phyloP scores from a whole-genome alignment of 352 stramenopile genomes.

The Globisporangium lucens region DNA sequence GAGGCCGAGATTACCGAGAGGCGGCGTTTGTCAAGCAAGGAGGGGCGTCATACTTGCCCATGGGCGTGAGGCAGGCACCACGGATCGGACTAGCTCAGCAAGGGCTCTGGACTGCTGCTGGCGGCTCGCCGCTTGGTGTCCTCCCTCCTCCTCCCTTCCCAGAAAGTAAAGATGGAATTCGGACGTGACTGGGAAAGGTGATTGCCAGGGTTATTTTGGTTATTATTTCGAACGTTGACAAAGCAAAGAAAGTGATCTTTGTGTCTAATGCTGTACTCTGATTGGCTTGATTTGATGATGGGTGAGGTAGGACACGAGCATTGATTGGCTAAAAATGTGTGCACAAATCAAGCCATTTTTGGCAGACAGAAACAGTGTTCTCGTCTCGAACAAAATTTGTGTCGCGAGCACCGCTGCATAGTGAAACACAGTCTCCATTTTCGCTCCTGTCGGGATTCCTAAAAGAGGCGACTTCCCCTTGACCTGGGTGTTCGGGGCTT shows the following conservation, averaged over 20 bases:
- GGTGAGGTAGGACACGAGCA: neutral
- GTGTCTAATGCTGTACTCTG: neutral
- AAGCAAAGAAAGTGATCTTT: neutral
- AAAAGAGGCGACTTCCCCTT: no score
- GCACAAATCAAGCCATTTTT: no score
- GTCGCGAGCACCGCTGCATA: no score
- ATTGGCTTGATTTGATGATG: constrained; percentile 2
- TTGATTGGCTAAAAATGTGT: neutral
- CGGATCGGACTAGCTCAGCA: neutral
- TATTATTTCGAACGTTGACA: neutral
- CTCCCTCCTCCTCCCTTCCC: neutral
- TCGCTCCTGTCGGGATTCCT: no score
- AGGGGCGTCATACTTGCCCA: neutral
- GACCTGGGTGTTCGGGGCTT: no score
- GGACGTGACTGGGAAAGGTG: no score
- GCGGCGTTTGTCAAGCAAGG: neutral
- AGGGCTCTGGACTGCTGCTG: neutral
- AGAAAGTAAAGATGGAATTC: neutral
- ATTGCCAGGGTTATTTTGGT: neutral
- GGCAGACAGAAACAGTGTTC: no score
- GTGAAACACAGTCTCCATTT: no score
- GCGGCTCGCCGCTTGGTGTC: neutral
- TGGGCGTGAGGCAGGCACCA: neutral
- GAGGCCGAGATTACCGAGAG: neutral
- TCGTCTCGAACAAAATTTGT: no score